phyloP scores from a whole-genome alignment of 176 grass and related monocot species.

The Eremochloa ophiuroides region DNA sequence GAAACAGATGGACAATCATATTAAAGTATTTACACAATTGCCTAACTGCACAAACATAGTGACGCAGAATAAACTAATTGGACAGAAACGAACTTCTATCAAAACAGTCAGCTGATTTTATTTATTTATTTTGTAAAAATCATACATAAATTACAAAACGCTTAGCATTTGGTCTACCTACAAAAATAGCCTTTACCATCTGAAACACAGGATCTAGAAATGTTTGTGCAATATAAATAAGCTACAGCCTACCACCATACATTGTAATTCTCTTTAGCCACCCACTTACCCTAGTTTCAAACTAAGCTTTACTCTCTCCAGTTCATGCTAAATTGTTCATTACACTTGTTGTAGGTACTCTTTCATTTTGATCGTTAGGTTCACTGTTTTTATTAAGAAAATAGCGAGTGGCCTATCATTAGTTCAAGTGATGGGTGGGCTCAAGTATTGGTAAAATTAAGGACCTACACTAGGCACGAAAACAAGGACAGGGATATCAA shows the following conservation, averaged over 20 bases:
- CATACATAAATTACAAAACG: not conserved
- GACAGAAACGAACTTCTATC: not conserved
- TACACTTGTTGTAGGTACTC: not conserved
- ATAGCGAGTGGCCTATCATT: not conserved
- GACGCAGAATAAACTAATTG: not conserved
- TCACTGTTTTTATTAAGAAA: not conserved
- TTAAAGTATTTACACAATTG: not conserved
- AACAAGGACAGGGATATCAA: not conserved
- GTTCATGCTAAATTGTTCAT: not conserved
- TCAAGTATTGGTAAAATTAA: not conserved
- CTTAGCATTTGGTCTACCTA: slow-evolving; percentile 13
- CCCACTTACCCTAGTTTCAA: not conserved
- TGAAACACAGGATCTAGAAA: not conserved
- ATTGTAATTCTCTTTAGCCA: not conserved
- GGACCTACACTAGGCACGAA: not conserved
- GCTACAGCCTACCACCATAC: not conserved
- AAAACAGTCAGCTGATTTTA: not conserved
- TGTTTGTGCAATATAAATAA: slow-evolving; percentile 5
- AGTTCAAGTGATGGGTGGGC: not conserved
- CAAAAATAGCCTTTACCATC: not conserved
- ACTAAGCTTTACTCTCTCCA: not conserved
- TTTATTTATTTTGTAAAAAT: not conserved
- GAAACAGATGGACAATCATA: slow-evolving; percentile 5
- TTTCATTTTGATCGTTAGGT: not conserved
- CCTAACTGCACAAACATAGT: not conserved